Base-by-base conservation (phyloP, 78 protist species). In the Trichosphaerium sp. region DNA sequence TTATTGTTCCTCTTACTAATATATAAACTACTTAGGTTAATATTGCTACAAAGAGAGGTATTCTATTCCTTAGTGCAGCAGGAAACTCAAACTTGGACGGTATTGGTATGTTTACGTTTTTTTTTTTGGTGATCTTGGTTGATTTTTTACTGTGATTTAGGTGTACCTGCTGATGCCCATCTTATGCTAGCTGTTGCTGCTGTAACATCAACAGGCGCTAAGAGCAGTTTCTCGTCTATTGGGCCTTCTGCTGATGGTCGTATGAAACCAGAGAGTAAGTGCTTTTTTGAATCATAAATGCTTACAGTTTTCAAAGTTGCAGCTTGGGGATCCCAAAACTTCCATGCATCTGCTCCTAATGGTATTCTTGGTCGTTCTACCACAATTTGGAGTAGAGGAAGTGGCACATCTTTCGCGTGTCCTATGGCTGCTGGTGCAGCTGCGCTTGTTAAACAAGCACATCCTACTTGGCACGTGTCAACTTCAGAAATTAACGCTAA, bases 171-270 rank as follows among this genome's bases (percentile, higher is more conserved):
- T 2, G 82, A 76, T 44, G 69, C 77, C 35, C 55, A 52, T 14
- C 23, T 54, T 43, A 69, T 64, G 7, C 44, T 76, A 21, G 4
- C 75, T 2, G 75, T 76, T 18, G 82, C 72, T 28, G 82, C 82
- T 10, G 29, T 76, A 29, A 28, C 28, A 0, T 11, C 7, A n/a
- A 55, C 43, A 28, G 66, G 69, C 23, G 61, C 37, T 5, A 40
- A 44, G 32, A 44, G 76, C 2, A 25, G 25, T 23, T 76, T 76
- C 32, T 29, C 58, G 2, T 76, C 82, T 0, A 3, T 25, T n/a
- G 82, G 82, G 21, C 82, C 82, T 54, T 35, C 70, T 0, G 12
- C 82, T 11, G 82, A 76, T 23, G 71, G 71, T 56, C 65, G 82
- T 34, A 71, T 76, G 18, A 76, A 76, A 34, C 82, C 82, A 1